Conservation (phyloP, 106 monocot species). For the Dioscorea zingiberensis region DNA sequence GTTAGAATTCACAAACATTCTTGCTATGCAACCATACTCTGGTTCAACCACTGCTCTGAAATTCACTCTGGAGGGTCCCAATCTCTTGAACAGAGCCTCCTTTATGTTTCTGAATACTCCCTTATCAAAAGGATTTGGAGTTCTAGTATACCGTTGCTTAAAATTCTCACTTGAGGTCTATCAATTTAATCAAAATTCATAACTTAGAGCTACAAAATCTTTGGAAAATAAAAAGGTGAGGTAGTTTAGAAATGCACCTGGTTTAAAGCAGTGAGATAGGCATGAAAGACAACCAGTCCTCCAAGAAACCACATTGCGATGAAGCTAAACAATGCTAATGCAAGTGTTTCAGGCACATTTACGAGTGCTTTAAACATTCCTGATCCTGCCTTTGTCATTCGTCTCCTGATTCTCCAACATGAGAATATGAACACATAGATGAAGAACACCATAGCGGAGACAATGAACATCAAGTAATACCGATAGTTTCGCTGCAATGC, state of each 20-base stretch:
- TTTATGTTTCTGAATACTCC: slow-evolving; percentile 41
- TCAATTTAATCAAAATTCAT: background rate
- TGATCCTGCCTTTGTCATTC: slow-evolving; percentile 1
- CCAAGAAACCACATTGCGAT: slow-evolving; percentile 43
- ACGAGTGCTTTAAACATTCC: slow-evolving; percentile 9
- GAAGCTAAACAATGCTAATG: slow-evolving; percentile 36
- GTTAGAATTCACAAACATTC: slow-evolving; percentile 3
- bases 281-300: slow-evolving; percentile 44
- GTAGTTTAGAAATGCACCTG: slow-evolving; percentile 22
- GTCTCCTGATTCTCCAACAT: slow-evolving; percentile 24
- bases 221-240: background rate
- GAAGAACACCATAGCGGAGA: slow-evolving; percentile 39
- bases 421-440: slow-evolving; percentile 37
- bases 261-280: slow-evolving; percentile 40
- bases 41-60: slow-evolving; percentile 30
- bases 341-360: slow-evolving; percentile 38
- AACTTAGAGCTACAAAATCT: background rate
- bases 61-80: slow-evolving; percentile 39
- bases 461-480: slow-evolving; percentile 45
- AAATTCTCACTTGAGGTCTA: slow-evolving; percentile 49
- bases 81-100: slow-evolving; percentile 35
- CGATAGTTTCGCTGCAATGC: slow-evolving; percentile 49
- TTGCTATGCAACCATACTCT: slow-evolving; percentile 11
- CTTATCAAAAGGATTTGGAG: slow-evolving; percentile 48
- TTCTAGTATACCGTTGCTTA: slow-evolving; percentile 25